Conservation (phyloP, 441 rosid species). For the Lepidium campestre region DNA sequence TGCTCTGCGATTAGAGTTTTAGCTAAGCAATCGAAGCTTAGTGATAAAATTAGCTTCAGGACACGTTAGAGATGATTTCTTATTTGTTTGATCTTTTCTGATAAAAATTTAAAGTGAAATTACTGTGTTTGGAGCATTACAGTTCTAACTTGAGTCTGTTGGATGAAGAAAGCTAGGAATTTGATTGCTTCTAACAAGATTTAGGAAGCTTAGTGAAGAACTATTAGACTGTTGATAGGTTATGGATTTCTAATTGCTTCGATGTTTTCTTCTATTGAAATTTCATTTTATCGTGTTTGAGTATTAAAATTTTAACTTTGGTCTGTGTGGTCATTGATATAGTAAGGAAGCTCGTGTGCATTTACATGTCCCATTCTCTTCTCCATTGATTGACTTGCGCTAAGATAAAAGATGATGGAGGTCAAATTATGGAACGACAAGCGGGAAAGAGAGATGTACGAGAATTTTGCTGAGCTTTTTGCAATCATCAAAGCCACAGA, state of each 20-base stretch:
- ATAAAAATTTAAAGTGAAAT: not conserved
- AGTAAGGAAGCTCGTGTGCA: conserved; percentile 31
- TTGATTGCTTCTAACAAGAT: not conserved
- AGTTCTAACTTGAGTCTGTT: not conserved
- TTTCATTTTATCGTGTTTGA: not conserved
- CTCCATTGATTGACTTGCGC: conserved; percentile 37
- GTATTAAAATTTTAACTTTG: not conserved
- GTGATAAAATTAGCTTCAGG: not conserved
- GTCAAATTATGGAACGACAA: conserved; percentile 92
- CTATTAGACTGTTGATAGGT: not conserved
- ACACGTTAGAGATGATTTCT: not conserved
- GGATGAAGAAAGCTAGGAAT: not conserved
- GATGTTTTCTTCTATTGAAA: not conserved
- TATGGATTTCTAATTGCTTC: not conserved
- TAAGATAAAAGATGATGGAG: conserved; percentile 43
- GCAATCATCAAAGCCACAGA: conserved; percentile 93
- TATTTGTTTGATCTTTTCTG: not conserved
- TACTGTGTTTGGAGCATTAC: not conserved
- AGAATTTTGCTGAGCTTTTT: conserved; percentile 88
- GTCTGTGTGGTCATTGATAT: not conserved
- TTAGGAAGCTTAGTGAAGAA: not conserved
- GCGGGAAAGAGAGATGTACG: conserved; percentile 96
- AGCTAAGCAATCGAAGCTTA: not conserved
- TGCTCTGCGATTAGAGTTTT: not conserved
- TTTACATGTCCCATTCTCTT: conserved; percentile 64